These are phyloP conservation scores for Aurinia saxatilis DNA, from an alignment of 345 rosid species.

Conservation along the genomic window DNA sequence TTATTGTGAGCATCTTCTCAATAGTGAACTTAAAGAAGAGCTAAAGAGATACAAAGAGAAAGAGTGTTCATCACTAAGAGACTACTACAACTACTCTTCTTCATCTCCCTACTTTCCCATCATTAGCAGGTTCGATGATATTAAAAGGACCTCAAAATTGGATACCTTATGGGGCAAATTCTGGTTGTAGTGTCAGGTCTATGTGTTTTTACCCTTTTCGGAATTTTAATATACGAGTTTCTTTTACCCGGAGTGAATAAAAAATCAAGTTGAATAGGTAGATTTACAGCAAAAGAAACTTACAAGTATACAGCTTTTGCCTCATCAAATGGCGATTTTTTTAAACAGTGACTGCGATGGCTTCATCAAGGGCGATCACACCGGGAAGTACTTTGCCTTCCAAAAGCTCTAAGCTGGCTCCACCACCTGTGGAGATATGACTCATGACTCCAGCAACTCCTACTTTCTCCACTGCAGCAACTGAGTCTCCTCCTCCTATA, in stretches of 20 bases:
- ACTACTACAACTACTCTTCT: not conserved
- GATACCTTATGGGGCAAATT: not conserved
- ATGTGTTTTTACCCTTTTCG: not conserved
- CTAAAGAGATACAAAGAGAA: slow-evolving; percentile 1
- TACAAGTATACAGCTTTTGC: not conserved
- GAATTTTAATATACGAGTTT: not conserved
- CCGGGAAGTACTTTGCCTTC: slow-evolving; percentile 93
- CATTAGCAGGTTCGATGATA: slow-evolving; percentile 1
- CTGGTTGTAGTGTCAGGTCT: not conserved
- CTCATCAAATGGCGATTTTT: slow-evolving; percentile 7
- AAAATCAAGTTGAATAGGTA: not conserved
- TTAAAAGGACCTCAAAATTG: not conserved
- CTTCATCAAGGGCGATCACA: slow-evolving; percentile 83
- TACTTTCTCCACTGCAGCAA: slow-evolving; percentile 93
- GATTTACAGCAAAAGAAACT: slow-evolving; percentile 6
- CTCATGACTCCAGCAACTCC: slow-evolving; percentile 94
- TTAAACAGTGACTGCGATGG: slow-evolving; percentile 29
- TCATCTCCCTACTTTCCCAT: slow-evolving; percentile 2
- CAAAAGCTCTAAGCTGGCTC: slow-evolving; percentile 94
- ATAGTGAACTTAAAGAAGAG: slow-evolving; percentile 12
- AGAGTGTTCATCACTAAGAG: slow-evolving; percentile 4
- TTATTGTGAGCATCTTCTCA: slow-evolving; percentile 23
- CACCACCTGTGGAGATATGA: slow-evolving; percentile 97
- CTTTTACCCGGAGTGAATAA: not conserved
- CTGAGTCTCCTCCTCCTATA: slow-evolving; percentile 97